Percentiles rank a stretch among this genome's conserved stretches.
Conservation (phyloP, 208 protist genomes). For the Strigomonas culicis region DNA sequence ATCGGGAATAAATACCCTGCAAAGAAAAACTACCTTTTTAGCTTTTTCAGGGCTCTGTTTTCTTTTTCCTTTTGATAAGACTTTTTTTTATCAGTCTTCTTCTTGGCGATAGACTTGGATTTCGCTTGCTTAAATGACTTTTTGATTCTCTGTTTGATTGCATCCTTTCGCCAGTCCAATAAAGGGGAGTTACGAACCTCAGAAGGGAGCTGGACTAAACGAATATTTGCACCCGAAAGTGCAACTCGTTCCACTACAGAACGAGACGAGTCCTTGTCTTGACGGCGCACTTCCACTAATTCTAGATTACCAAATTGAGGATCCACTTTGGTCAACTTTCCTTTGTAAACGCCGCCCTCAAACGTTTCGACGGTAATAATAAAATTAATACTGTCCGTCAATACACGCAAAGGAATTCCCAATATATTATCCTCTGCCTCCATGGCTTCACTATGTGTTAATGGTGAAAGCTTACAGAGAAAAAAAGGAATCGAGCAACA, state of each 20-base stretch:
- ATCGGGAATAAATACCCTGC: too few species aligned
- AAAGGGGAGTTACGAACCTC: slow-evolving; percentile 54
- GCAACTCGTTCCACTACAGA: slow-evolving; percentile 48
- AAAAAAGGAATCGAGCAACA: too few species aligned
- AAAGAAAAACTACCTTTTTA: too few species aligned
- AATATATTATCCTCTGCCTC: too few species aligned
- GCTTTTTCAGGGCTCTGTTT: too few species aligned
- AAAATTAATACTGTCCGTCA: too few species aligned
- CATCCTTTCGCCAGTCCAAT: slow-evolving; percentile 42
- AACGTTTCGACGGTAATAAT: slow-evolving; percentile 59
- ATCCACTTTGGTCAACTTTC: slow-evolving; percentile 45
- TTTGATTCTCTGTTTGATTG: slow-evolving; percentile 20
- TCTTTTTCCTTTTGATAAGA: neutral
- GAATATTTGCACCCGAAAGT: slow-evolving; percentile 35
- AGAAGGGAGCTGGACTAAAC: slow-evolving; percentile 53
- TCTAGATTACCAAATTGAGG: slow-evolving; percentile 48
- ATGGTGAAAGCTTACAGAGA: too few species aligned
- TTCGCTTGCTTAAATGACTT: neutral
- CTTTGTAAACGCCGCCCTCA: slow-evolving; percentile 39
- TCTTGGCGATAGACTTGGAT: neutral
- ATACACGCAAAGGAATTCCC: too few species aligned
- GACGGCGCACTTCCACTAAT: slow-evolving; percentile 44
- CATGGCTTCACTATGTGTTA: too few species aligned
- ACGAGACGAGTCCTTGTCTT: slow-evolving; percentile 49
- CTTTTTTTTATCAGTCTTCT: neutral